Conservation (phyloP, 768 basidiomycete species). For the Leucosporidium scottii region DNA sequence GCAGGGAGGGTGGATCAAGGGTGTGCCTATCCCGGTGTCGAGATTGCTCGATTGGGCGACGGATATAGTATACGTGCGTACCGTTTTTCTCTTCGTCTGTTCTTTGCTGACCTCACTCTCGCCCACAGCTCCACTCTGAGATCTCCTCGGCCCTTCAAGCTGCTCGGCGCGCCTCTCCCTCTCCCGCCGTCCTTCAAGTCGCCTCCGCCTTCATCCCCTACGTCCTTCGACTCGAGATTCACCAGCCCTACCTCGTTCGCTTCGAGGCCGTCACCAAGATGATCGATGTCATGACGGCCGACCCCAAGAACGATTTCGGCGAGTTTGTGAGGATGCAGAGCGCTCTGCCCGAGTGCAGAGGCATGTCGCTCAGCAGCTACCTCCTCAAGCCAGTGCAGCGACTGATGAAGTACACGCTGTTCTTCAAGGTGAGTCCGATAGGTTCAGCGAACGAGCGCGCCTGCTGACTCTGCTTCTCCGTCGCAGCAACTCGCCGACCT, state of each 20-base stretch:
- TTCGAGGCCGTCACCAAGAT: conserved; percentile 56
- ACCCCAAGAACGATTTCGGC: conserved; percentile 64
- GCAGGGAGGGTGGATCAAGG: conserved; percentile 68
- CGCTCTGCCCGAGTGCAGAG: conserved; percentile 50
- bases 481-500: conserved; percentile 61
- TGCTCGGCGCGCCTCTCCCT: conserved; percentile 36
- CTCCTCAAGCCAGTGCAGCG: conserved; percentile 69
- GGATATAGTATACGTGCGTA: conserved; percentile 57
- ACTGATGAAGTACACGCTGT: conserved; percentile 60
- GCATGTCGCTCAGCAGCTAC: conserved; percentile 61
- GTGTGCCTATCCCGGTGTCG: conserved; percentile 62
- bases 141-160: conserved; percentile 51
- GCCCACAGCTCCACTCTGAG: conserved; percentile 53
- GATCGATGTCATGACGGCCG: conserved; percentile 50
- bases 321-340: conserved; percentile 66
- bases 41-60: conserved; percentile 82
- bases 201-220: conserved; percentile 57
- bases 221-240: conserved; percentile 64
- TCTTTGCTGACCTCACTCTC: too few relatives aligned
- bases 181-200: conserved; percentile 50
- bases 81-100: too few relatives aligned
- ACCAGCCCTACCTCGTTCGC: conserved; percentile 76
- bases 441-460: not conserved
- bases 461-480: conserved; percentile 2
- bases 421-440: conserved; percentile 58